These are phyloP conservation scores for Leccinum fallax DNA, from an alignment of 1,284 basidiomycete species.

Conservation along the genomic window DNA sequence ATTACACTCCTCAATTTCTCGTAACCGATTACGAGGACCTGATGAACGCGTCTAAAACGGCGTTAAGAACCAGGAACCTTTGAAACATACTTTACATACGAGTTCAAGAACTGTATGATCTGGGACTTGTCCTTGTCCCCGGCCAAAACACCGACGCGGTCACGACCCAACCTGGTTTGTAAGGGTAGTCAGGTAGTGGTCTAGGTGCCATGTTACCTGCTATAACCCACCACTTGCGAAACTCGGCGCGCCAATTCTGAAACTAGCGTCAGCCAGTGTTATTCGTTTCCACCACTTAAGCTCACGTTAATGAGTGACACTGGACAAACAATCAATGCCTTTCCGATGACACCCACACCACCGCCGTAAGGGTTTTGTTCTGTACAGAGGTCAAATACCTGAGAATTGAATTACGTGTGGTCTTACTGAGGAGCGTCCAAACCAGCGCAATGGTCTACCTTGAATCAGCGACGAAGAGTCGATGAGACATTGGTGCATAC, in stretches of 20 bases:
- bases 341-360: constrained; percentile 60
- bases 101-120: constrained; percentile 76
- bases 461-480: constrained; percentile 5
- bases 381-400: constrained; percentile 33
- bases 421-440: constrained; percentile 85
- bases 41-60: constrained; percentile 63
- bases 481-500: constrained; percentile 33
- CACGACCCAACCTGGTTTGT: constrained; percentile 66
- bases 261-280: constrained; percentile 7
- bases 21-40: constrained; percentile 95
- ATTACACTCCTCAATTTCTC: constrained; percentile 85
- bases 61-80: constrained; percentile 2
- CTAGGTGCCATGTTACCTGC: background rate
- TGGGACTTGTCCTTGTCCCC: constrained; percentile 78
- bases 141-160: constrained; percentile 77
- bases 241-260: constrained; percentile 96
- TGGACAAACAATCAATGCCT: constrained; percentile 92
- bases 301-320: constrained; percentile 85
- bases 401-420: constrained; percentile 1
- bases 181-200: background rate
- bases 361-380: constrained; percentile 84
- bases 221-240: constrained; percentile 80
- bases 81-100: constrained; percentile 43
- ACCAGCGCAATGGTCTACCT: constrained; percentile 82
- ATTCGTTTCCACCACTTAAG: constrained; percentile 1